Base-by-base conservation (phyloP, 805 yeast species). In the Nakazawaea ishiwadae region DNA sequence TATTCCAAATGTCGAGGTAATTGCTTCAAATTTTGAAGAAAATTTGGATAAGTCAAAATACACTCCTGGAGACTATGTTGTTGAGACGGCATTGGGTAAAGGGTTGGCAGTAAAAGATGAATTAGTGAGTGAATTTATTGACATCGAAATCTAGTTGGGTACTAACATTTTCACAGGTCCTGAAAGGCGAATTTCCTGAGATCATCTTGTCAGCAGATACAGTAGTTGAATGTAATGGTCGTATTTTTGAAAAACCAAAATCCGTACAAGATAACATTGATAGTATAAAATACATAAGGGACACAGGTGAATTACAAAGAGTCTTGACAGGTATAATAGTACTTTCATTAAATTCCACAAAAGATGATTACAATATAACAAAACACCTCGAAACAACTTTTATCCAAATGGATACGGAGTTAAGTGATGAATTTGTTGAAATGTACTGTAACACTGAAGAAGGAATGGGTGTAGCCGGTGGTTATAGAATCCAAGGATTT, bases 401-500 rank as follows among this genome's bases (percentile, higher is more conserved):
- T 11, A 50, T 75, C 4, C 40, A 51, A 16, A 65, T 77, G 53
- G 76, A 75, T 40, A 48, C 62, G 7, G 44, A 54, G 1, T 60
- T 79, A 11, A 68, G 79, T 1, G 78, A 77, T 48, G 76, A 68
- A n/a, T 66, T 81, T 30, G 53, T 91, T 4, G 54, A 71, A 19
- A 64, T 68, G 12, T 91, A 91, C 58, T 82, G 84, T 9, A 70
- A 69, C 2, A 63, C 80, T 2, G 81, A 73, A 17, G 97, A 91
- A 56, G 98, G 93, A 1, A 42, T 69, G 6, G 72, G 73, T 36
- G 97, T 86, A 1, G 96, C 98, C 2, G 99, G 97, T 5, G 99
- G 99, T 1, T 90, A 86, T 63, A 80, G 79, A 51, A 80, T 84
- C 45, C 98, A 91, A 60, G 85, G 81, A 0, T 56, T 58, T 8